A percentile compares a stretch with the other conserved stretches of the same genome.
Evolutionary conservation across 108 stramenopile genomes (phyloP).

Genomic region (Skeletonema tropicum): DNA sequence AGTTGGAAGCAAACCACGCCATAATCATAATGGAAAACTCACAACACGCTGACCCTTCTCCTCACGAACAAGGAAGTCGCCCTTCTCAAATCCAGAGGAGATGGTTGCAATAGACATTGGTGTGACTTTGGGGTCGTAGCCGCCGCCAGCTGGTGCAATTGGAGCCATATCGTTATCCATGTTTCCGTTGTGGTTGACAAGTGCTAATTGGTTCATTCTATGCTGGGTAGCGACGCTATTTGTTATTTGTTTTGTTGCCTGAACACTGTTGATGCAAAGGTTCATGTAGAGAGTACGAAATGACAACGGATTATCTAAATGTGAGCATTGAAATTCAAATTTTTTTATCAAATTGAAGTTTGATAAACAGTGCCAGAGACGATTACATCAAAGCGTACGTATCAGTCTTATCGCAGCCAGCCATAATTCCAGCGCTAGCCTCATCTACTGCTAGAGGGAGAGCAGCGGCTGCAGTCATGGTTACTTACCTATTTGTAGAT

Average conservation of each 20-base stretch:
- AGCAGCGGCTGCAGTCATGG: no score
- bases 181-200: slow-evolving; percentile 18
- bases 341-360: no score
- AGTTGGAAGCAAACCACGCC: slow-evolving; percentile 20
- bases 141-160: slow-evolving; percentile 6
- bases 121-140: slow-evolving; percentile 17
- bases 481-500: no score
- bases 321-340: not conserved
- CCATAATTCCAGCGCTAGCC: no score
- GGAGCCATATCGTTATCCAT: slow-evolving; percentile 24
- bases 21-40: slow-evolving; percentile 49
- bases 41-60: slow-evolving; percentile 90
- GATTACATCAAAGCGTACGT: no score
- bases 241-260: not conserved
- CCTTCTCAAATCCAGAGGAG: slow-evolving; percentile 90
- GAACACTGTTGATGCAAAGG: not conserved
- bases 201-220: slow-evolving; percentile 14
- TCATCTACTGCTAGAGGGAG: no score
- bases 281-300: not conserved
- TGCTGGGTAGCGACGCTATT: not conserved
- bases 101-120: slow-evolving; percentile 80
- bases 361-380: no score
- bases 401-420: no score
- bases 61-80: slow-evolving; percentile 89
- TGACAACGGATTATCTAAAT: not conserved